Percentiles rank a stretch among this genome's conserved stretches.
Conservation (phyloP, 2,329 filamentous ascomycete species). For the Beauveria sp. region DNA sequence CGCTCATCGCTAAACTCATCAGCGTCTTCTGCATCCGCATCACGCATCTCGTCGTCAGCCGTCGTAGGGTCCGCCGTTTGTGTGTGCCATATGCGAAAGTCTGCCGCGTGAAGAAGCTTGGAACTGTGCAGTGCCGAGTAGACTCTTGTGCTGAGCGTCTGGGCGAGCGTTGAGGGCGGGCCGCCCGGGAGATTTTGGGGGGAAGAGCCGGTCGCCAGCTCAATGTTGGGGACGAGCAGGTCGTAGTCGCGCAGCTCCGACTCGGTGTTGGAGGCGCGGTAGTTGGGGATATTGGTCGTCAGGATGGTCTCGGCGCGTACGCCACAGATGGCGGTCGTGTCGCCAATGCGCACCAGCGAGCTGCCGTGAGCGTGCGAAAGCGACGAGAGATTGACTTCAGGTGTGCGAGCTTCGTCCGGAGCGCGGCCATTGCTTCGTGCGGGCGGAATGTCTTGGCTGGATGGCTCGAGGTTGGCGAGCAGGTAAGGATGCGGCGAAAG, state of each 20-base stretch:
- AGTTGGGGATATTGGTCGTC: constrained; percentile 65
- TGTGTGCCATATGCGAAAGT: constrained; percentile 66
- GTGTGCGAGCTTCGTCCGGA: constrained; percentile 59
- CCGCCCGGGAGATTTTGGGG: constrained; percentile 79
- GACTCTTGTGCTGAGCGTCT: constrained; percentile 75
- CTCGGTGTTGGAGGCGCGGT: constrained; percentile 36
- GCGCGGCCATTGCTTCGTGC: constrained; percentile 75
- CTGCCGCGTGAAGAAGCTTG: constrained; percentile 55
- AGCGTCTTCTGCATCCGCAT: constrained; percentile 32
- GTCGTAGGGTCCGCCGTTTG: constrained; percentile 40
- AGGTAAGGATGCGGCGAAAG: constrained; percentile 85
- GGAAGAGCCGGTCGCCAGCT: constrained; percentile 83
- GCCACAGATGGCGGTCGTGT: constrained; percentile 92
- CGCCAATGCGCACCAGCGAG: constrained; percentile 77
- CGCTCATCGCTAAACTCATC: constrained; percentile 24
- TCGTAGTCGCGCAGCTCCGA: constrained; percentile 54
- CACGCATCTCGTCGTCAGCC: constrained; percentile 32
- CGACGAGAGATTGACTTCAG: constrained; percentile 74
- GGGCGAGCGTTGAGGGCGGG: constrained; percentile 70
- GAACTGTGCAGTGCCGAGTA: constrained; percentile 69
- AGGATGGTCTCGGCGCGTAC: constrained; percentile 79
- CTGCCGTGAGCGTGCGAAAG: constrained; percentile 86
- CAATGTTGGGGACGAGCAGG: constrained; percentile 86
- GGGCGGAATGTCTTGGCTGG: constrained; percentile 37
- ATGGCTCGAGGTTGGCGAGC: constrained; percentile 73